phyloP scores from a whole-genome alignment of 2,329 filamentous ascomycete genomes.

The Fusarium sp. region DNA sequence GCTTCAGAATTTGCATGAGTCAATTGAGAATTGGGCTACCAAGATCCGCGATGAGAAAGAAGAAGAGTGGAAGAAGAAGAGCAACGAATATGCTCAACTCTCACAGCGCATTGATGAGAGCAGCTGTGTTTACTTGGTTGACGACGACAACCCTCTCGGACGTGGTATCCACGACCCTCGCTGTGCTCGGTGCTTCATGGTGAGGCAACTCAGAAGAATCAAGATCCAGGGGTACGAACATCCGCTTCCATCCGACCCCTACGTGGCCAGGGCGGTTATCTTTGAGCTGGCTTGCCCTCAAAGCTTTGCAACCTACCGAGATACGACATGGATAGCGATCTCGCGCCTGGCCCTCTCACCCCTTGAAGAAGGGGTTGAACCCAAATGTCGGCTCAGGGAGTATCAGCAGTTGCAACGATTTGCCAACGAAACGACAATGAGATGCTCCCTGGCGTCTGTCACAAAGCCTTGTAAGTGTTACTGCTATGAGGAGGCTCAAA shows the following conservation, averaged over 20 bases:
- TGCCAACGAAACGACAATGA: conserved; percentile 19
- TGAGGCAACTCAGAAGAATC: conserved; percentile 45
- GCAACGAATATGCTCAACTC: conserved; percentile 47
- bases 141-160: conserved; percentile 29
- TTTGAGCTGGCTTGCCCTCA: conserved; percentile 56
- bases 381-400: conserved; percentile 40
- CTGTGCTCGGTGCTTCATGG: conserved; percentile 53
- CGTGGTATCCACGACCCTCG: conserved; percentile 38
- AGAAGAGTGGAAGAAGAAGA: conserved; percentile 49
- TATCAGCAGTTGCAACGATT: conserved; percentile 40
- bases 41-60: conserved; percentile 40
- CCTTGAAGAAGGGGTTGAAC: conserved; percentile 27
- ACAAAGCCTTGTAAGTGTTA: conserved; percentile 47
- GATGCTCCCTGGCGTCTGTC: conserved; percentile 44
- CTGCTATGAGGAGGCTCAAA: background rate
- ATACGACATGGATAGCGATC: conserved; percentile 56
- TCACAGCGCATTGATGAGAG: conserved; percentile 46
- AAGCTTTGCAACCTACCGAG: conserved; percentile 53
- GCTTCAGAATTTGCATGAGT: conserved; percentile 29
- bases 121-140: conserved; percentile 48
- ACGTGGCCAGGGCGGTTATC: conserved; percentile 50
- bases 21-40: conserved; percentile 43
- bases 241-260: conserved; percentile 50
- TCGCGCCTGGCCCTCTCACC: conserved; percentile 43
- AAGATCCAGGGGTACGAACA: conserved; percentile 55